These are phyloP conservation scores for Seiridium unicorne DNA, from an alignment of 2,329 filamentous ascomycete species.

Conservation along the genomic window DNA sequence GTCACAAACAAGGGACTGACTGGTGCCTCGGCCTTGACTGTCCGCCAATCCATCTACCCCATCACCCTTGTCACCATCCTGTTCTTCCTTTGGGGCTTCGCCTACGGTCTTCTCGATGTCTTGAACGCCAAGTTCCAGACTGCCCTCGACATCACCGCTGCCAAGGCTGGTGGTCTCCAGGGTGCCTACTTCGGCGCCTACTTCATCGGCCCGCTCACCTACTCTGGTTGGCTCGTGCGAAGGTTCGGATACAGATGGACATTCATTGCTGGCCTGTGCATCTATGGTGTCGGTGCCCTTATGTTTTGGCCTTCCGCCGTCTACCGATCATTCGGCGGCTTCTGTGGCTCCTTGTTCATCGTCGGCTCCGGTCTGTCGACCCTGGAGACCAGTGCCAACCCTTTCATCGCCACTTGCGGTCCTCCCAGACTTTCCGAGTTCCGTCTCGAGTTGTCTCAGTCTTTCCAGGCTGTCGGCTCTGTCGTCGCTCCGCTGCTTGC, in stretches of 20 bases:
- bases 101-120: constrained; percentile 10
- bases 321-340: constrained; percentile 5
- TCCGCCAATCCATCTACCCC: not conserved
- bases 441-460: constrained; percentile 8
- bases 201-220: constrained; percentile 33
- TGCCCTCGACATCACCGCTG: constrained; percentile 40
- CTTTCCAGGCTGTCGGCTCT: constrained; percentile 6
- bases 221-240: constrained; percentile 54
- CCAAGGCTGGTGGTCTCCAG: constrained; percentile 45
- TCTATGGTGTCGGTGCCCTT: constrained; percentile 6
- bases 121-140: constrained; percentile 26
- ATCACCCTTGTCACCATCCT: constrained; percentile 9
- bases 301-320: constrained; percentile 8
- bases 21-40: constrained; percentile 5
- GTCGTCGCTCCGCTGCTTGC: constrained; percentile 6
- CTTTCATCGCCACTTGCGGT: constrained; percentile 8
- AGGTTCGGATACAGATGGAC: constrained; percentile 65
- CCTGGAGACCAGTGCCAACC: constrained; percentile 7
- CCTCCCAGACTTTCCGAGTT: constrained; percentile 7
- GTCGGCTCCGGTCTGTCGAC: constrained; percentile 8
- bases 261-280: constrained; percentile 54
- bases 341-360: constrained; percentile 7
- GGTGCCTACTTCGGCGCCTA: constrained; percentile 51
- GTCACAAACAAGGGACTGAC: constrained; percentile 4
- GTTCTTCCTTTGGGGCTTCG: constrained; percentile 13